Evolutionary conservation across 345 rosid species (phyloP).

Genomic region (Triadica sebifera): DNA sequence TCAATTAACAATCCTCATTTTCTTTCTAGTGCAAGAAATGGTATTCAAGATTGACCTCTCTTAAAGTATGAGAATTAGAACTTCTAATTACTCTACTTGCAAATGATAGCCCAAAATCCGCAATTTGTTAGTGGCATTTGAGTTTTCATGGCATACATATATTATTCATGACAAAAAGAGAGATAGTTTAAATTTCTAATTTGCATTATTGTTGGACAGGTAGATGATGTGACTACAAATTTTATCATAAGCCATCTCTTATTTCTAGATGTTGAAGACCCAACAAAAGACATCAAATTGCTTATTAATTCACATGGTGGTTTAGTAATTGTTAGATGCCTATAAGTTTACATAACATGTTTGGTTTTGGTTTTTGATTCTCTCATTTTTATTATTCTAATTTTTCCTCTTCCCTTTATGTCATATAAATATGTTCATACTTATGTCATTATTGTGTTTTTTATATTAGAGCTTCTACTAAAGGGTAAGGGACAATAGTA

Average conservation of each 20-base stretch:
- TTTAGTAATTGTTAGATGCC: conserved; percentile 70
- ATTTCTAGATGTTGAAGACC: conserved; percentile 81
- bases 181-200: conserved; percentile 1
- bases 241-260: conserved; percentile 85
- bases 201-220: conserved; percentile 40
- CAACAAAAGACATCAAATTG: conserved; percentile 67
- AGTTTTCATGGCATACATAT: not conserved
- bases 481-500: not conserved
- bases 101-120: not conserved
- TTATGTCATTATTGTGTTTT: not conserved
- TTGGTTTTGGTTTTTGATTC: not conserved
- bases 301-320: conserved; percentile 96
- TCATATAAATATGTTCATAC: too few relatives aligned
- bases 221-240: conserved; percentile 84
- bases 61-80: too few relatives aligned
- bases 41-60: not conserved
- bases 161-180: not conserved
- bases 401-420: not conserved
- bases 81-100: not conserved
- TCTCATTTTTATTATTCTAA: not conserved
- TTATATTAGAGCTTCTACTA: not conserved
- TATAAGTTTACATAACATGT: not conserved
- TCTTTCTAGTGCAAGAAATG: not conserved
- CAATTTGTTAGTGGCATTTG: not conserved
- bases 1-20: not conserved